Evolutionary conservation across 106 monocot species (phyloP).

Genomic region (Phalaenopsis equestris): DNA sequence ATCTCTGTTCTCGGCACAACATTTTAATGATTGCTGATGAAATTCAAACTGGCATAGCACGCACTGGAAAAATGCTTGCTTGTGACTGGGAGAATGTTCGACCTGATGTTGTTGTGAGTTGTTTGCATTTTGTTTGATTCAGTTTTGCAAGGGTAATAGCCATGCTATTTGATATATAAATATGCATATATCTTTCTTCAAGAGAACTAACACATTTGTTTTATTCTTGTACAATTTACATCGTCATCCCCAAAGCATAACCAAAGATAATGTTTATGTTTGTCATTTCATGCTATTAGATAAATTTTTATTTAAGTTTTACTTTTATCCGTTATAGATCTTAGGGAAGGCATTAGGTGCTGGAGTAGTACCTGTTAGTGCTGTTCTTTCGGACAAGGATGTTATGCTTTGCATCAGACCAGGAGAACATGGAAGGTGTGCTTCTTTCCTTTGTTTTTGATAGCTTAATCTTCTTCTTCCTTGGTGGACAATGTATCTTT

Average conservation of each 20-base stretch:
- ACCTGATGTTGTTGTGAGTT: constrained; percentile 86
- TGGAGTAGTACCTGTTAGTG: constrained; percentile 95
- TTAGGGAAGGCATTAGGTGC: constrained; percentile 98
- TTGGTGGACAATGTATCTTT: not conserved
- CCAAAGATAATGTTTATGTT: not conserved
- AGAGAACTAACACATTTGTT: not conserved
- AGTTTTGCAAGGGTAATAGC: not conserved
- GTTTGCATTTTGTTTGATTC: not conserved
- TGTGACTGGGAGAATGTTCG: constrained; percentile 90
- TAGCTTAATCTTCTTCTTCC: not conserved
- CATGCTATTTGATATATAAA: not conserved
- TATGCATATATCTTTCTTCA: not conserved
- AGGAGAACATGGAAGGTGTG: constrained; percentile 97
- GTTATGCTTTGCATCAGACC: constrained; percentile 91
- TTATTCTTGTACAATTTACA: not conserved
- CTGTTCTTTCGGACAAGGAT: constrained; percentile 93
- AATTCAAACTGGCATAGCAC: constrained; percentile 95
- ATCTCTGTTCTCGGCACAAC: constrained; percentile 71
- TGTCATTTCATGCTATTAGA: not conserved
- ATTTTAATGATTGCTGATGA: constrained; percentile 98
- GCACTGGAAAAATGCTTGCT: constrained; percentile 84
- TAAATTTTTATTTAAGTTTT: not conserved
- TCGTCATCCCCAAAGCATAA: not conserved
- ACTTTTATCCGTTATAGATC: constrained; percentile 33
- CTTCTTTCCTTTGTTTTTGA: not conserved